Percentiles rank a stretch among this genome's conserved stretches.
phyloP scores from a whole-genome alignment of 2,329 filamentous ascomycete species.

The Aureobasidium mangrovei region DNA sequence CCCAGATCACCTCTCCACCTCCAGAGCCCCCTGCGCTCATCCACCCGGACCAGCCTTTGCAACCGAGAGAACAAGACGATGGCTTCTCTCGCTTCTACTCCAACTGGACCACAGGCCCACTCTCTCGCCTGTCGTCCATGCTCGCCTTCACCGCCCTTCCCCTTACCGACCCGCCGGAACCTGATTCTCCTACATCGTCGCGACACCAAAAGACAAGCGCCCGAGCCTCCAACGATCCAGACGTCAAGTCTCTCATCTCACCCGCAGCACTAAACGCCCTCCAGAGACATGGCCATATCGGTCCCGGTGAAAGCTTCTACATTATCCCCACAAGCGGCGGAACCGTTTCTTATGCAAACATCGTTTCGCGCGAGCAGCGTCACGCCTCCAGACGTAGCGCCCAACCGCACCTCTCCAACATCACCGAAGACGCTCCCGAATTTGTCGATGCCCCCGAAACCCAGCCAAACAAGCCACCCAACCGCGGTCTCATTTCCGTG shows the following conservation, averaged over 20 bases:
- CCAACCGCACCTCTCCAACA: constrained; percentile 17
- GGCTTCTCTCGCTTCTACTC: constrained; percentile 87
- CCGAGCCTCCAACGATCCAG: constrained; percentile 42
- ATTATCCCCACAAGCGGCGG: constrained; percentile 87
- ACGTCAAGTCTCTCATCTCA: constrained; percentile 77
- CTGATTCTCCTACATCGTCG: constrained; percentile 22
- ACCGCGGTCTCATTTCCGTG: constrained; percentile 31
- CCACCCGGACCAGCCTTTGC: constrained; percentile 13
- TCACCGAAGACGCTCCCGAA: constrained; percentile 52
- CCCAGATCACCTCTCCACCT: not conserved
- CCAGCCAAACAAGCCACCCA: constrained; percentile 34
- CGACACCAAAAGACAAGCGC: constrained; percentile 23
- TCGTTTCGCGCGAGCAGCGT: constrained; percentile 48
- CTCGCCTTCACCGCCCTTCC: constrained; percentile 89
- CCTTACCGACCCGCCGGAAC: constrained; percentile 35
- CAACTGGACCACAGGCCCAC: constrained; percentile 70
- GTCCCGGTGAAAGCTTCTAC: constrained; percentile 70
- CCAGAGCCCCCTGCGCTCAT: constrained; percentile 24
- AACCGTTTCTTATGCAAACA: constrained; percentile 87
- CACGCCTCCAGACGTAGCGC: constrained; percentile 42
- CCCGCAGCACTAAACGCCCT: constrained; percentile 74
- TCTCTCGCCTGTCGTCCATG: constrained; percentile 81
- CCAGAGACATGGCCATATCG: constrained; percentile 38
- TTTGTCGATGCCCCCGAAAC: constrained; percentile 83
- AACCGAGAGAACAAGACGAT: constrained; percentile 37